Percentiles rank a stretch among this genome's conserved stretches.
Conservation (phyloP, 176 grass and related monocot genomes). For the Leersia perrieri region DNA sequence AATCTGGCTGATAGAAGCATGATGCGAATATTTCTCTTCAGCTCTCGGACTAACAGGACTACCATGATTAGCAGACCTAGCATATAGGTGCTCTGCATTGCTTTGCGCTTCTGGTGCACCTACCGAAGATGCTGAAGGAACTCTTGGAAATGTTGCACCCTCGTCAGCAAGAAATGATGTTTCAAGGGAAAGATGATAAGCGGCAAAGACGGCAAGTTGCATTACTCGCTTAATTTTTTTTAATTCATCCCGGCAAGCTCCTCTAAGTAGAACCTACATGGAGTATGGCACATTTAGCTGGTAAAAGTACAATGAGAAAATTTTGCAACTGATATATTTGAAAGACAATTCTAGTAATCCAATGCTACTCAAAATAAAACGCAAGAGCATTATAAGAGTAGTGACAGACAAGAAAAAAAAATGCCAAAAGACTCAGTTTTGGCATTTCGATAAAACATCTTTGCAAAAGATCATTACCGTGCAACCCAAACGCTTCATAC, state of each 20-base stretch:
- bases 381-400: neutral
- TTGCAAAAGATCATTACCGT: constrained; percentile 58
- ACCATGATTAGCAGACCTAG: constrained; percentile 21
- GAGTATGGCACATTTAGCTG: constrained; percentile 18
- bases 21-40: constrained; percentile 23
- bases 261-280: constrained; percentile 71
- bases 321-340: neutral
- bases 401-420: neutral
- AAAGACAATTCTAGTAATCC: neutral
- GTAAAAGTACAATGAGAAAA: neutral
- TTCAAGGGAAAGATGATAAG: constrained; percentile 84
- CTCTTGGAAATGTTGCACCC: constrained; percentile 58
- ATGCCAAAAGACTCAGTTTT: neutral
- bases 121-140: constrained; percentile 32
- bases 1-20: constrained; percentile 28
- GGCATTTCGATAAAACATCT: constrained; percentile 5
- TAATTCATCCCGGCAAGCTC: constrained; percentile 62
- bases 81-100: constrained; percentile 5
- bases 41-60: constrained; percentile 6
- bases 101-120: constrained; percentile 7
- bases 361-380: neutral
- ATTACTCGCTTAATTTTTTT: constrained; percentile 75
- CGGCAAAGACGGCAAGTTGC: constrained; percentile 77
- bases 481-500: constrained; percentile 75
- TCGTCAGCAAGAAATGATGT: constrained; percentile 87